Conservation (phyloP, 2,329 filamentous ascomycete genomes). For the Aspergillus fischeri region DNA sequence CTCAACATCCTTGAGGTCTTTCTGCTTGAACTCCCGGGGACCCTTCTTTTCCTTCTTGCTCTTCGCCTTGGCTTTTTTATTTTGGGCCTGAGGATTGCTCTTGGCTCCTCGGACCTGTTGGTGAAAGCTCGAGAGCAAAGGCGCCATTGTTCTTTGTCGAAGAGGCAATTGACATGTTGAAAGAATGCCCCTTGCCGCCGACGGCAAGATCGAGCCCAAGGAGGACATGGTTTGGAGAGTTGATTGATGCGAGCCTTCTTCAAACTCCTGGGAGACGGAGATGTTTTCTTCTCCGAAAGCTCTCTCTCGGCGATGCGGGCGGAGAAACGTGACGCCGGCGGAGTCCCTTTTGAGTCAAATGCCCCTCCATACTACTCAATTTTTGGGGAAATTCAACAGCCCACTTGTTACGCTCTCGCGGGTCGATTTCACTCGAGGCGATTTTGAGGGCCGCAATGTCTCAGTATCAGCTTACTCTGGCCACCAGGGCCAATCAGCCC, state of each 20-base stretch:
- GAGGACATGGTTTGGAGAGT: constrained; percentile 31
- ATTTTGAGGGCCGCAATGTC: constrained; percentile 24
- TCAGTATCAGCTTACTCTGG: constrained; percentile 32
- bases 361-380: constrained; percentile 18
- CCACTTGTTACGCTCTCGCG: constrained; percentile 2
- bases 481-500: constrained; percentile 39
- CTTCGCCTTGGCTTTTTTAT: constrained; percentile 49
- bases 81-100: constrained; percentile 33
- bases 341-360: constrained; percentile 18
- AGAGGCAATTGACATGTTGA: constrained; percentile 30
- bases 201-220: constrained; percentile 30
- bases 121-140: constrained; percentile 26
- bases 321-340: constrained; percentile 31
- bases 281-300: constrained; percentile 33
- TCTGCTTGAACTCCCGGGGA: constrained; percentile 61
- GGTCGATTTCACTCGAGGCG: constrained; percentile 7
- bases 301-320: constrained; percentile 17
- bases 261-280: background rate
- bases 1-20: constrained; percentile 60
- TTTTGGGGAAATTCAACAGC: background rate
- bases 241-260: background rate
- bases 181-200: constrained; percentile 30
- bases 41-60: constrained; percentile 61
- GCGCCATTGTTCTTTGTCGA: constrained; percentile 27
- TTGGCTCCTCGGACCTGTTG: constrained; percentile 37